phyloP scores from a whole-genome alignment of 2,329 filamentous ascomycete species.

The Aspergillus fumigatus region DNA sequence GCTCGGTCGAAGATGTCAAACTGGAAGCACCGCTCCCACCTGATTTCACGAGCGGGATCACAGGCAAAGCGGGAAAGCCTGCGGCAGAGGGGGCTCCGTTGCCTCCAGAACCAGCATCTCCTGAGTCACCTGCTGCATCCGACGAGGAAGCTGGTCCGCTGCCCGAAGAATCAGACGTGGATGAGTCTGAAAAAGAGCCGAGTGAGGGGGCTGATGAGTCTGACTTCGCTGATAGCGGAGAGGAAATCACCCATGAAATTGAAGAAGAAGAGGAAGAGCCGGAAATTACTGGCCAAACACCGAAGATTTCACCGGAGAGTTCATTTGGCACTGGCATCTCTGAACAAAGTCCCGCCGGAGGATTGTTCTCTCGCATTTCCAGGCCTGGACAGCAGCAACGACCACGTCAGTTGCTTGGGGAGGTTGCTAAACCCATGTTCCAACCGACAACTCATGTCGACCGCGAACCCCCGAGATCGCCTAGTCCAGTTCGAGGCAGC shows the following conservation, averaged over 20 bases:
- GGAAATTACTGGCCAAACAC: conserved; percentile 29
- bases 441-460: conserved; percentile 28
- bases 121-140: conserved; percentile 15
- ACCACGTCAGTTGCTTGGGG: conserved; percentile 40
- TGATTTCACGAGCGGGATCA: conserved; percentile 13
- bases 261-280: conserved; percentile 24
- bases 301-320: conserved; percentile 41
- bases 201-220: conserved; percentile 30
- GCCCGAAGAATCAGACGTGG: conserved; percentile 33
- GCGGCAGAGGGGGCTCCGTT: conserved; percentile 17
- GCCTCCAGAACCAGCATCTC: conserved; percentile 23
- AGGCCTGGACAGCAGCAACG: conserved; percentile 25
- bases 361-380: conserved; percentile 37
- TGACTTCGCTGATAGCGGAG: conserved; percentile 44
- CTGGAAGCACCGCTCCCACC: conserved; percentile 24
- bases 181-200: conserved; percentile 27
- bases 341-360: conserved; percentile 35
- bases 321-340: conserved; percentile 37
- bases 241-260: conserved; percentile 42
- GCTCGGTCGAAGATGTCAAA: conserved; percentile 30
- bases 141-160: conserved; percentile 26
- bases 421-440: conserved; percentile 38
- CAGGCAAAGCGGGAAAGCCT: conserved; percentile 2
- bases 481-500: conserved; percentile 41
- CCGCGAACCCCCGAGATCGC: conserved; percentile 40